Base-by-base conservation (phyloP, 2,329 filamentous ascomycete genomes). In the Ceratocystis variospora region DNA sequence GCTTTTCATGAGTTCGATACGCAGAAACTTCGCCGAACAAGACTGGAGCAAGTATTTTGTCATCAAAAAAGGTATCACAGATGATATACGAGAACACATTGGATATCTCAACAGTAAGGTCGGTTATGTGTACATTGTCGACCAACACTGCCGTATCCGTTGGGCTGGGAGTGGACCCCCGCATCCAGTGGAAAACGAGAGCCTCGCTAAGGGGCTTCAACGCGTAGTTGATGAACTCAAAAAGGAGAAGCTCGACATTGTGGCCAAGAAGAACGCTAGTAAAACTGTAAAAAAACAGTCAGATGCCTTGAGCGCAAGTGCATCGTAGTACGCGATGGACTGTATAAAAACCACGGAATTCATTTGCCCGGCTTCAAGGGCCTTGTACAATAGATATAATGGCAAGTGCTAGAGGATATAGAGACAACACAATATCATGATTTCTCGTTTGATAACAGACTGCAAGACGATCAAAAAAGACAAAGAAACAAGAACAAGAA, bases 71-170 rank as follows among this genome's bases (percentile, higher is more conserved):
- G 84, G 83, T 48, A 73, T 87, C 64, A 81, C 82, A 0, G 81
- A 85, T 64, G 79, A 84, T 66, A 83, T 87, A 66, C 79, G 81
- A 64, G 84, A 87, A 74, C 79, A 77, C 48, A 83, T 88, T 68
- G 86, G 85, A 10, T 71, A 96, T 73, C 78, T 96, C 73, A 99
- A 99, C 76, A 86, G 85, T 70, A 95, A 92, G 76, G 93, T 96
- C 44, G 93, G 92, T 46, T 97, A 96, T 77, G 87, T 92, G 3
- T 99, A 96, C 76, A 80, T 99, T 61, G 80, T 99, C 67, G 94
- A 99, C 74, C 80, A 86, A 69, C 81, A 92, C 69, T 96, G 91
- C 75, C 88, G 86, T 76, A 95, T 99, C 71, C 83, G 94, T 66
- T 99, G 94, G 94, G 94, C 93, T 0, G 94, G 89, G 3, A 96